These are phyloP conservation scores for Fusarium nodosum DNA, from an alignment of 2,329 filamentous ascomycete species.

Conservation along the genomic window DNA sequence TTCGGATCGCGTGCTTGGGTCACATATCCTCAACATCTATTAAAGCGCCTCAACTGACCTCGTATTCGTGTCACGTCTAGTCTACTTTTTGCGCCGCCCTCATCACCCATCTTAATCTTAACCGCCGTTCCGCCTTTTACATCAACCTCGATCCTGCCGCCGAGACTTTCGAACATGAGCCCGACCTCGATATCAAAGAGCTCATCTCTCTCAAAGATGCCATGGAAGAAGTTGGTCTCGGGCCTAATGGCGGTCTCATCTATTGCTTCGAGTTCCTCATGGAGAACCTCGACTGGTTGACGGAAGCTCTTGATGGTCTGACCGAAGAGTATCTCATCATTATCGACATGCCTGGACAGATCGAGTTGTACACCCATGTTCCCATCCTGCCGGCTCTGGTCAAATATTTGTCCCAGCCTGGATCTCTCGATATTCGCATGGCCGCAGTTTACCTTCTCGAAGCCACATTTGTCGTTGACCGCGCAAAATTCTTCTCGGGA, in stretches of 20 bases:
- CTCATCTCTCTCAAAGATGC: conserved; percentile 94
- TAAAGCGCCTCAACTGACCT: conserved; percentile 32
- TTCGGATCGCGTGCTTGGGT: conserved; percentile 41
- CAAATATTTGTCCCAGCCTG: conserved; percentile 82
- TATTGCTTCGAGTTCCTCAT: conserved; percentile 98
- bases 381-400: conserved; percentile 90
- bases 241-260: conserved; percentile 92
- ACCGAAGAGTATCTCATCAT: conserved; percentile 98
- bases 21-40: conserved; percentile 7
- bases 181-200: conserved; percentile 95
- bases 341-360: conserved; percentile 98
- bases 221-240: conserved; percentile 93
- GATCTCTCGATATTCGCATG: conserved; percentile 87
- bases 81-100: conserved; percentile 95
- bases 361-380: conserved; percentile 97
- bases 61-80: conserved; percentile 55
- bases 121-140: conserved; percentile 95
- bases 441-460: conserved; percentile 96
- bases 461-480: conserved; percentile 94
- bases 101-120: conserved; percentile 91
- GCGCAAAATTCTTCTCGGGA: conserved; percentile 96
- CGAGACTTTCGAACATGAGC: conserved; percentile 90
- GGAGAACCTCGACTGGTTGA: conserved; percentile 93
- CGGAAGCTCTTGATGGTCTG: conserved; percentile 84
- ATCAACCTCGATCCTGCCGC: conserved; percentile 98